Base-by-base conservation (phyloP, 2,329 filamentous ascomycete species). In the Botryosphaeria dothidea region DNA sequence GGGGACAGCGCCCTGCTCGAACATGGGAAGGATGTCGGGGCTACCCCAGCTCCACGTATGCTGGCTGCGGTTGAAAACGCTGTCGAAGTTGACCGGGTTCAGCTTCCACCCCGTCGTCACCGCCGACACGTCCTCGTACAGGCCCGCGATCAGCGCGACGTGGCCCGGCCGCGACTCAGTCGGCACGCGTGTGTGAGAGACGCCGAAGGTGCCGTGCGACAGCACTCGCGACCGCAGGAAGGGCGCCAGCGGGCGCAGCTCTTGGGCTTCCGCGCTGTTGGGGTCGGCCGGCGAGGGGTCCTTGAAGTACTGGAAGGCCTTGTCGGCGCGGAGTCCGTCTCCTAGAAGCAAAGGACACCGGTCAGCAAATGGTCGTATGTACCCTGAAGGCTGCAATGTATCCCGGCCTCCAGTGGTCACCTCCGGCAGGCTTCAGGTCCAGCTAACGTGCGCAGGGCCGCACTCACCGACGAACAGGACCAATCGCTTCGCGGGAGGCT, bases 21-120 rank as follows among this genome's bases (percentile, higher is more conserved):
- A 99, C 95, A 99, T 99, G 63, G 92, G 92, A 69, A 99, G 80
- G 72, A 99, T 99, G 78, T 99, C 95, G 1, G 95, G 95, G 74
- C 93, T 97, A 2, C 95, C 95, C 95, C 95, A 99, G 77, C 93
- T 97, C 95, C 95, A 99, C 7, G 96, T 99, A 79, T 99, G 96
- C 51, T 90, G 85, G 75, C 94, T 98, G 68, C 92, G 88, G 77
- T 99, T 99, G 85, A 99, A 99, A 11, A 99, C 93, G 73, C 94
- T 98, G 80, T 99, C 95, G 73, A 99, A 99, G 75, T 98, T 91
- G 73, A 99, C 95, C 0, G 95, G 95, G 75, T 99, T 99, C 71
- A 97, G 82, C 80, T 99, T 98, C 95, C 95, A 99, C 17, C 95
- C 95, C 0, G 96, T 99, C 31, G 91, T 96, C 21, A 99, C 95